These are phyloP conservation scores for Yamadazyma phyllophila DNA, from an alignment of 805 yeast species.

Conservation along the genomic window DNA sequence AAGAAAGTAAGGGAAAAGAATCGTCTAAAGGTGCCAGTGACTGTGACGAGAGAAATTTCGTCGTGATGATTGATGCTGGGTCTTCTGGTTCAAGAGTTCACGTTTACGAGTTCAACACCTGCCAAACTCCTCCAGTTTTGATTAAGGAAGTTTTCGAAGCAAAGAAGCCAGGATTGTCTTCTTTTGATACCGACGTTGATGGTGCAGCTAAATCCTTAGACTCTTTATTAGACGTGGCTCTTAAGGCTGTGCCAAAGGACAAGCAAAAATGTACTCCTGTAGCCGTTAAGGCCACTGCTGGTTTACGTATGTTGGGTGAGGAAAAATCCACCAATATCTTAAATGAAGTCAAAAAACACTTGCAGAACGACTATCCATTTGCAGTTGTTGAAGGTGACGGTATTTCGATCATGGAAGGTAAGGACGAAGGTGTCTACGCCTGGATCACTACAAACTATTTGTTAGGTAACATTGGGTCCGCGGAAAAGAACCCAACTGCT, in stretches of 20 bases:
- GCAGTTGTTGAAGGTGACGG: constrained; percentile 88
- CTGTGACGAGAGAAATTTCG: constrained; percentile 57
- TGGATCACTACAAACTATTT: constrained; percentile 97
- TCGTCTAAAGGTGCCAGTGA: neutral
- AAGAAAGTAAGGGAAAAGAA: neutral
- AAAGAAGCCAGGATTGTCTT: constrained; percentile 90
- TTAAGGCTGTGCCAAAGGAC: constrained; percentile 70
- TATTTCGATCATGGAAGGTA: constrained; percentile 90
- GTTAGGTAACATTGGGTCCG: constrained; percentile 87
- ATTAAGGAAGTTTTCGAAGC: constrained; percentile 78
- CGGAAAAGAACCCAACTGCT: constrained; percentile 77
- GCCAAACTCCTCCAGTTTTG: constrained; percentile 79
- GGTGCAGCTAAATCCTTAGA: constrained; percentile 93
- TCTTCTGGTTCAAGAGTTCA: constrained; percentile 97
- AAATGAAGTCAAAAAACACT: constrained; percentile 69
- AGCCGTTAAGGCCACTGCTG: constrained; percentile 98
- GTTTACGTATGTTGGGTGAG: constrained; percentile 81
- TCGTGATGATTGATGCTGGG: constrained; percentile 96
- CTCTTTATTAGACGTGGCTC: constrained; percentile 72
- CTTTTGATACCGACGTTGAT: constrained; percentile 71
- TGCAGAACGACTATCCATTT: constrained; percentile 83
- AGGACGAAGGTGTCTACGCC: constrained; percentile 96
- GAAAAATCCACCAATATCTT: constrained; percentile 70
- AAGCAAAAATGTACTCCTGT: constrained; percentile 83
- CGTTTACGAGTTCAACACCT: constrained; percentile 86